Evolutionary conservation across 495 filamentous ascomycete genomes (phyloP), one percentile per base, ranked within the genome.

Genomic region (Xylaria cubensis): DNA sequence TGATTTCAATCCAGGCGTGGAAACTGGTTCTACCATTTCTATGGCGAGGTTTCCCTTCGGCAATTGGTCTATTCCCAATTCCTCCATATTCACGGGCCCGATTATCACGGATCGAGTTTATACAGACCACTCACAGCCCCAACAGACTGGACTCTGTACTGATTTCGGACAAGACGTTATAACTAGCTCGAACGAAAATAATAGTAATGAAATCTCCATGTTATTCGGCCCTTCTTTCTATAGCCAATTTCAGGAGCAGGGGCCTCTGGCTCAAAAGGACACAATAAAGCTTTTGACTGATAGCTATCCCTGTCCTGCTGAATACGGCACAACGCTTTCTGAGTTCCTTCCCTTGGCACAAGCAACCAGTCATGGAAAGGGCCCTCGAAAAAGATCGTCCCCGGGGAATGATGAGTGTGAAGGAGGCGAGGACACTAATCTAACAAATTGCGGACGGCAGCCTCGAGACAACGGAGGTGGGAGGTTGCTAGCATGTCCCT

Each of bases 401-500:
- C 41, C 59, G n/a, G n/a, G 36, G 15, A 9, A 21, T 24, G 36
- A 39, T 24, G n/a, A 1, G 26, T 59, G 26, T 36, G 29, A 59
- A 8, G 55, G 29, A 58, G 15, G 13, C 1, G 29, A 62, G 62
- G 41, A n/a, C 62, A 17, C 41, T 19, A 24, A 17, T 64, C 7
- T 19, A 3, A 44, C 21, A 29, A 48, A 29, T 44, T 64, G 62
- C 21, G 41, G 34, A 29, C 39, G 13, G 17, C 26, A 15, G 4
- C 21, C 7, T 48, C 62, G 62, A 32, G 26, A 32, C n/a, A 46
- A 17, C n/a, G 13, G 4, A 34, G 50, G 44, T 26, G 44, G 66
- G 56, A 26, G 61, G 44, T 24, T 62, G 4, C 34, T 65, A 53
- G 74, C 74, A 7, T 76, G 74, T 39, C 72, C 64, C 21, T 76